A percentile compares a stretch with the other conserved stretches of the same genome.
Evolutionary conservation across 2,329 filamentous ascomycete genomes (phyloP).

Genomic region (Alternaria metachromatica): DNA sequence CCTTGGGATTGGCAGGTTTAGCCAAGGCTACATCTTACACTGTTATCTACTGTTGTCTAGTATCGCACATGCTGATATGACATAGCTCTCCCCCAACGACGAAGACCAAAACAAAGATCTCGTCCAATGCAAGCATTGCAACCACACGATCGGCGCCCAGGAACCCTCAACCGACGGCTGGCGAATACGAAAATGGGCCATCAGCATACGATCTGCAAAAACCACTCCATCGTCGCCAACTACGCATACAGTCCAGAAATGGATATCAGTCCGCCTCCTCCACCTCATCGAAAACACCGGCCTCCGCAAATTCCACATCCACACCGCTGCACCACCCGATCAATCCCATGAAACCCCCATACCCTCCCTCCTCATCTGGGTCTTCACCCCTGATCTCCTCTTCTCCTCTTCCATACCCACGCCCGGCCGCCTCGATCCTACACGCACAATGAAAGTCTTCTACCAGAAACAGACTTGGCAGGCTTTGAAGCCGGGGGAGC

Average conservation of each 20-base stretch:
- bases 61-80: slow-evolving; percentile 13
- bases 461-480: slow-evolving; percentile 51
- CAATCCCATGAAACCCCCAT: slow-evolving; percentile 1
- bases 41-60: background rate
- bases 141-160: slow-evolving; percentile 45
- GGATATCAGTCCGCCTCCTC: slow-evolving; percentile 63
- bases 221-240: slow-evolving; percentile 8
- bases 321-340: slow-evolving; percentile 12
- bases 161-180: slow-evolving; percentile 55
- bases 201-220: slow-evolving; percentile 37
- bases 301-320: slow-evolving; percentile 64
- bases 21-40: slow-evolving; percentile 36
- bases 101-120: slow-evolving; percentile 6
- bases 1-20: slow-evolving; percentile 45
- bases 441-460: slow-evolving; percentile 65
- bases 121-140: slow-evolving; percentile 50
- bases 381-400: slow-evolving; percentile 66
- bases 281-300: slow-evolving; percentile 63
- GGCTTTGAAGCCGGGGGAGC: slow-evolving; percentile 36
- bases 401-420: slow-evolving; percentile 57
- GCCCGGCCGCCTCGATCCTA: slow-evolving; percentile 42
- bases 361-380: slow-evolving; percentile 58
- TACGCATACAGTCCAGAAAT: slow-evolving; percentile 46
- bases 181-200: slow-evolving; percentile 59
- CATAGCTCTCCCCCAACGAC: slow-evolving; percentile 12